Base-by-base conservation (phyloP, 768 basidiomycete genomes). In the Tephrocybe sp. region DNA sequence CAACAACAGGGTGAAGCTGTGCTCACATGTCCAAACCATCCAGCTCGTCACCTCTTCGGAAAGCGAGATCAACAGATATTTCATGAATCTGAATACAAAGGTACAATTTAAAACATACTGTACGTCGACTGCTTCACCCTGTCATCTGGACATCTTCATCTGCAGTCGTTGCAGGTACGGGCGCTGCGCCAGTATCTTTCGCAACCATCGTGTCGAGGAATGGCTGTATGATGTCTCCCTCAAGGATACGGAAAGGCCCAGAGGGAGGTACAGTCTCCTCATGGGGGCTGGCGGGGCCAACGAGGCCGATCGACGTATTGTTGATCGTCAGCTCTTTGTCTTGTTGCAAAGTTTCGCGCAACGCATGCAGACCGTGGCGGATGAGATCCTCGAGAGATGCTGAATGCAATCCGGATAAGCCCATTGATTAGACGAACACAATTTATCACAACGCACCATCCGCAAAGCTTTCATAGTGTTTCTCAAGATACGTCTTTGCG, bases 401-500 rank as follows among this genome's bases (percentile, higher is more conserved):
- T 96, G 65, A 18, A 41, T 30, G 28, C 38, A 25, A 32, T 20
- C 30, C 10, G n/a, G 3, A 32, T 6, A n/a, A 26, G 32, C n/a
- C 24, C 47, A 25, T 23, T 12, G 18, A 33, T 24, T 9, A 18
- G 34, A 40, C 3, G 5, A 18, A 26, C n/a, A 17, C 43, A 32
- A 15, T 26, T 47, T 24, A 41, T 20, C 18, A 46, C 54, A 25
- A 78, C 90, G 58, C 57, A 97, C 94, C 86, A 66, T 93, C 85
- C 4, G 79, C 77, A 65, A 98, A 99, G 61, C 77, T 81, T 67
- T 91, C 88, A 62, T 85, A 97, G 64, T 98, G 85, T 68, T 89
- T 92, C 76, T 99, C 97, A 32, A 99, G 77, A 68, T 98, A 99
- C 11, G 97, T 99, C 73, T 98, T 98, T 44, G 97, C 96, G 60